Percentiles rank a stretch among this genome's conserved stretches.
phyloP scores from a whole-genome alignment of 1,284 basidiomycete species.

The Flammula alnicola region DNA sequence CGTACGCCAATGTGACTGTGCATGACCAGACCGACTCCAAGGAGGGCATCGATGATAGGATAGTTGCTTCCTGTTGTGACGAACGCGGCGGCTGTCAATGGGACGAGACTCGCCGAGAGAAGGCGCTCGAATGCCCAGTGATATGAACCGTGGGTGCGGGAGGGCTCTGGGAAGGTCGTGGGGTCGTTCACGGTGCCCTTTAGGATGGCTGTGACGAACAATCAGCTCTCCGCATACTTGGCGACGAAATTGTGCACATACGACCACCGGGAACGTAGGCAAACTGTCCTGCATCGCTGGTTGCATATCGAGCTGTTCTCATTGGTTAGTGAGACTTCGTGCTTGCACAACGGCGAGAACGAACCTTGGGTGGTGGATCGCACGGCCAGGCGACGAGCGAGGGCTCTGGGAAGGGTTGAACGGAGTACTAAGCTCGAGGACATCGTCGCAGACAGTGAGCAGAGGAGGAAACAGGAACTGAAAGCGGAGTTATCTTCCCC shows the following conservation, averaged over 20 bases:
- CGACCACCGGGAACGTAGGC: slow-evolving; percentile 72
- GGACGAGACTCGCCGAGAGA: slow-evolving; percentile 86
- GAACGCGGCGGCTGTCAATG: slow-evolving; percentile 84
- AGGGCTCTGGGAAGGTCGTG: slow-evolving; percentile 84
- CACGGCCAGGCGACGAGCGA: slow-evolving; percentile 46
- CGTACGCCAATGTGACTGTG: slow-evolving; percentile 94
- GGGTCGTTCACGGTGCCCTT: slow-evolving; percentile 97
- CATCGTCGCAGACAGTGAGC: slow-evolving; percentile 44
- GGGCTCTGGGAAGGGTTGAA: slow-evolving; percentile 50
- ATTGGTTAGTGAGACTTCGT: slow-evolving; percentile 16
- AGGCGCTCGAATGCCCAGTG: slow-evolving; percentile 98
- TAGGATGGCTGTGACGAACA: slow-evolving; percentile 72
- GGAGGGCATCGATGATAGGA: slow-evolving; percentile 87
- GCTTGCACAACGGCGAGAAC: neutral
- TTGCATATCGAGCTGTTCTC: slow-evolving; percentile 41
- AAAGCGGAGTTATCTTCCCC: slow-evolving; percentile 5
- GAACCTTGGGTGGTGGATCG: slow-evolving; percentile 41
- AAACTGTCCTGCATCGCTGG: slow-evolving; percentile 29
- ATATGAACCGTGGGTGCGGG: slow-evolving; percentile 87
- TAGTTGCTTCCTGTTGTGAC: slow-evolving; percentile 72
- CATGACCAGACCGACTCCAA: slow-evolving; percentile 87
- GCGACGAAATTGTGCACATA: slow-evolving; percentile 45
- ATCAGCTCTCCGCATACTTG: neutral
- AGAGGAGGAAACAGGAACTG: slow-evolving; percentile 16
- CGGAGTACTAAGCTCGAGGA: slow-evolving; percentile 54